Evolutionary conservation across 2,329 filamentous ascomycete species (phyloP), one percentile per base, ranked within the genome.

Genomic region (Clarireedia homoeocarpa): DNA sequence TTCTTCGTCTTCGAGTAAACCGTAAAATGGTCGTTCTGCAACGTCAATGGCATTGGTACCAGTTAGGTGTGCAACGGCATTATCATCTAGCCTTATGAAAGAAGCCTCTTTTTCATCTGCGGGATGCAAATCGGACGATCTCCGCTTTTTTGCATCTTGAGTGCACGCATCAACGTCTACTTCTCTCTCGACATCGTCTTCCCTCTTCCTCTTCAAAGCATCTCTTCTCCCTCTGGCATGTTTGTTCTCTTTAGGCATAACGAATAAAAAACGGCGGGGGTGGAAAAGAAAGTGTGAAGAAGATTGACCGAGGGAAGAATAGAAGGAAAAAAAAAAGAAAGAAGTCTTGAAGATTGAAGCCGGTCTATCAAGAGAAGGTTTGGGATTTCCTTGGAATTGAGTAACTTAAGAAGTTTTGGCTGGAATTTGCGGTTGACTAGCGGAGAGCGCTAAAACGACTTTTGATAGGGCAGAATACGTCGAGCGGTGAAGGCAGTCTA

Each of bases 1-100:
- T 75, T 99, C 94, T 63, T 95, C 83, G 54, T 95, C 86, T 65
- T 90, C 88, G 26, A 99, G 84, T 77, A 96, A 85, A 61, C 94
- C 94, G 66, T 95, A 97, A 75, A 96, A 99, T 7, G 68, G 68
- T 15, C 67, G 56, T 24, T 68, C 67, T 10, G 51, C 58, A 12
- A 53, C 57, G 34, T 59, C 61, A n/a, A 60, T 61, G 47, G 59
- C 64, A 12, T 59, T 61, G 27, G 56, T 53, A 27, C 58, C 59
- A 39, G 56, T 53, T 14, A 56, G 46, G 26, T 53, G 48, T 10
- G 5, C 20, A 30, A n/a, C 36, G 12, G 10, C 36, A 17, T 59
- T 57, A 9, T 58, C 56, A 48, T 66, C 62, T 5, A 57, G 48
- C 6, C 55, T 59, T 12, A 54, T 48, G 42, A 66, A 63, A 5